phyloP scores from a whole-genome alignment of 1,139 yeast genomes.

The Hanseniaspora sp. region DNA sequence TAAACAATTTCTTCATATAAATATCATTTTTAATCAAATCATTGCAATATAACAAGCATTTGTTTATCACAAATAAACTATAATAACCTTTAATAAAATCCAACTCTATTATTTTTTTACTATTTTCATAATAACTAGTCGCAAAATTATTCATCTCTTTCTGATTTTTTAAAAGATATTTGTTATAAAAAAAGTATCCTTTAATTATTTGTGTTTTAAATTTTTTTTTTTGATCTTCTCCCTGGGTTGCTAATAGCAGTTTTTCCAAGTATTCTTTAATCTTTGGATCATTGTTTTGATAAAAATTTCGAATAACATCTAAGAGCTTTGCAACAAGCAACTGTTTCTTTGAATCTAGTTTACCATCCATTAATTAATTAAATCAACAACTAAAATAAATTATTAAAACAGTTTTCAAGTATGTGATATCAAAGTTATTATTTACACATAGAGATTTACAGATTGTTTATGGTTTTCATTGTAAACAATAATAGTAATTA shows the following conservation, averaged over 20 bases:
- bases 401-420: too few relatives aligned
- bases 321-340: background rate
- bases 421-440: too few relatives aligned
- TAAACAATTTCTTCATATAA: constrained; percentile 4
- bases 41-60: background rate
- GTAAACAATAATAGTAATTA: too few relatives aligned
- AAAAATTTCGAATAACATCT: background rate
- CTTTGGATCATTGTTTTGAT: background rate
- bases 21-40: background rate
- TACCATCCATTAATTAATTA: too few relatives aligned
- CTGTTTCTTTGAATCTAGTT: background rate
- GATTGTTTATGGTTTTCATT: too few relatives aligned
- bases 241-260: background rate
- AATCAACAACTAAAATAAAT: background rate
- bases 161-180: constrained; percentile 5
- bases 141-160: background rate
- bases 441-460: too few relatives aligned
- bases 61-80: background rate
- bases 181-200: background rate
- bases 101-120: background rate
- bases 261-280: background rate
- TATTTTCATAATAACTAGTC: background rate
- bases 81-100: constrained; percentile 13
- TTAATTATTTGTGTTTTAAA: background rate
- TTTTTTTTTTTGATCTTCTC: background rate